phyloP scores from a whole-genome alignment of 2,329 filamentous ascomycete species.

The Lecanicillium sp. region DNA sequence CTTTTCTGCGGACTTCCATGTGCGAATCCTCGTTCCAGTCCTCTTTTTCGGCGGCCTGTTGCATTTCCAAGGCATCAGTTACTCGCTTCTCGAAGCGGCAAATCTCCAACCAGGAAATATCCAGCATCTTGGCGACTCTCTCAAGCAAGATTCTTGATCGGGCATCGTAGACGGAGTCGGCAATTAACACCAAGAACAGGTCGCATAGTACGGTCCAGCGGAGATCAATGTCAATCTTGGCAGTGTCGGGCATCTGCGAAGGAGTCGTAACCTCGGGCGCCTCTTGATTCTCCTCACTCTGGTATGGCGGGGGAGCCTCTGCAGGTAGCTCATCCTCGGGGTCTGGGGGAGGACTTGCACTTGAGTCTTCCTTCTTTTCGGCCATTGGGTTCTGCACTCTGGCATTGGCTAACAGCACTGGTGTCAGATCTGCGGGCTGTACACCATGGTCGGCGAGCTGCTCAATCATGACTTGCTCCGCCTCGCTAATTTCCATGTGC shows the following conservation, averaged over 20 bases:
- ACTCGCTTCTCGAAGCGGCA: constrained; percentile 96
- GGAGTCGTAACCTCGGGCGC: constrained; percentile 75
- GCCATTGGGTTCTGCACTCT: constrained; percentile 89
- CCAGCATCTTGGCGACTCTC: constrained; percentile 69
- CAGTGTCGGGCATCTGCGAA: constrained; percentile 70
- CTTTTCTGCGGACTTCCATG: constrained; percentile 77
- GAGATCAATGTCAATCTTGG: constrained; percentile 89
- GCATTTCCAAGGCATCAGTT: constrained; percentile 95
- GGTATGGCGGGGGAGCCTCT: constrained; percentile 50
- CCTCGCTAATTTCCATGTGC: constrained; percentile 92
- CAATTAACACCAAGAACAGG: constrained; percentile 88
- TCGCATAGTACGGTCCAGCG: constrained; percentile 97
- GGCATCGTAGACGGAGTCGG: constrained; percentile 89
- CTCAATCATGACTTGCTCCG: constrained; percentile 97
- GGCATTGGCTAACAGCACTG: constrained; percentile 83
- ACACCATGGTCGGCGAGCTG: constrained; percentile 92
- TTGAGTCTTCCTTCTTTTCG: constrained; percentile 22
- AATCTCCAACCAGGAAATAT: constrained; percentile 85
- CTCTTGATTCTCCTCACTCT: constrained; percentile 58
- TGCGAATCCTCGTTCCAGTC: constrained; percentile 98
- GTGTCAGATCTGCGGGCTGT: constrained; percentile 72
- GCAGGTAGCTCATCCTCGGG: constrained; percentile 37
- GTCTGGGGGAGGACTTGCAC: constrained; percentile 15
- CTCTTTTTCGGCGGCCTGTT: constrained; percentile 87
- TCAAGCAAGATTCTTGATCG: constrained; percentile 81